Conservation (phyloP, 257 asterid genomes). For the Cruciata laevipes region DNA sequence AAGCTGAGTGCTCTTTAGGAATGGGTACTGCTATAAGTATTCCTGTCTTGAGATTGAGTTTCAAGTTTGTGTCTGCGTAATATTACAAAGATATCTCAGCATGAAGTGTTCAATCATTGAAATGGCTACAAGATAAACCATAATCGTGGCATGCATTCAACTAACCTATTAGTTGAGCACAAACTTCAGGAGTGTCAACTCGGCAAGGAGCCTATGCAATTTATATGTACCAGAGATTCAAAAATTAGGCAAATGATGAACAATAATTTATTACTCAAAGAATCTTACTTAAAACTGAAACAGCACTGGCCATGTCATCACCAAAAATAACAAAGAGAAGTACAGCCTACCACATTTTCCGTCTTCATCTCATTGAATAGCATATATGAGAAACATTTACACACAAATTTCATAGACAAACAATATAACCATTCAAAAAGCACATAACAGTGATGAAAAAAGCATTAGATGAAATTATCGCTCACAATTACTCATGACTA, state of each 20-base stretch:
- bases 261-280: neutral
- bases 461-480: neutral
- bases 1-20: slow-evolving; percentile 75
- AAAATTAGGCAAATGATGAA: slow-evolving; percentile 7
- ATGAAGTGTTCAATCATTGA: neutral
- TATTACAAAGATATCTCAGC: neutral
- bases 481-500: neutral
- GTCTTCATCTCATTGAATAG: neutral
- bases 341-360: neutral
- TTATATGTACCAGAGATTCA: slow-evolving; percentile 4
- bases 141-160: slow-evolving; percentile 4
- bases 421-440: neutral
- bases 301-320: neutral
- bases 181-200: slow-evolving; percentile 79
- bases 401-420: neutral
- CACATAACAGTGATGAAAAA: neutral
- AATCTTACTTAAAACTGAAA: neutral
- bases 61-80: slow-evolving; percentile 47
- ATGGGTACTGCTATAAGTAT: slow-evolving; percentile 82
- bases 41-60: slow-evolving; percentile 60
- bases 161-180: slow-evolving; percentile 76
- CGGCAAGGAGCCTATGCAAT: slow-evolving; percentile 72
- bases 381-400: neutral
- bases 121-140: neutral
- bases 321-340: neutral